phyloP scores from a whole-genome alignment of 2,329 filamentous ascomycete species.

The Chaetomium sp. region DNA sequence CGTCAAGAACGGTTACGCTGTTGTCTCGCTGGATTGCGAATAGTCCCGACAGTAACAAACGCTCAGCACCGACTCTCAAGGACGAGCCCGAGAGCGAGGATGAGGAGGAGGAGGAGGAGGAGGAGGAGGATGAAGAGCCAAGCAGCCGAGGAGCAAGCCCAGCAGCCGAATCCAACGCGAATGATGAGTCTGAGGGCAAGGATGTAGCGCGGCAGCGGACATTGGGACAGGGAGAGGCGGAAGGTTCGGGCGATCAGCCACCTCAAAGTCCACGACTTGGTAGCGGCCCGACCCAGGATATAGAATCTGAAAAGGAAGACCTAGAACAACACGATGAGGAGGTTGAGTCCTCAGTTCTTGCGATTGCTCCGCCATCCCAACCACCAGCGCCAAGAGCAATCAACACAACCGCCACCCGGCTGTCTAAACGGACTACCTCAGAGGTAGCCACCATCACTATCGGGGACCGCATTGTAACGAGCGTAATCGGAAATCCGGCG shows the following conservation, averaged over 20 bases:
- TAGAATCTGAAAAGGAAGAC: slow-evolving; percentile 14
- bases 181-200: no score
- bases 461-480: slow-evolving; percentile 59
- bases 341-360: slow-evolving; percentile 12
- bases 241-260: no score
- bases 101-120: neutral
- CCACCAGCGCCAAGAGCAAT: slow-evolving; percentile 25
- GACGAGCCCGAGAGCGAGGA: neutral
- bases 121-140: no score
- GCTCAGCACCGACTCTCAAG: neutral
- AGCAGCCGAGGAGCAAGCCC: no score
- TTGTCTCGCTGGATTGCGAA: slow-evolving; percentile 41
- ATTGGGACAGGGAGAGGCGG: no score
- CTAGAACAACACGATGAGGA: slow-evolving; percentile 3
- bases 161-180: no score
- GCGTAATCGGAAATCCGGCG: slow-evolving; percentile 53
- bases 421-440: slow-evolving; percentile 50
- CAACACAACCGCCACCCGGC: slow-evolving; percentile 17
- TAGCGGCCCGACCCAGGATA: neutral
- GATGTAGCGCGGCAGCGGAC: no score
- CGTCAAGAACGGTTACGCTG: slow-evolving; percentile 28
- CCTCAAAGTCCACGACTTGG: no score
- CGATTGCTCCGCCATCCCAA: slow-evolving; percentile 29
- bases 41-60: slow-evolving; percentile 27
- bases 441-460: slow-evolving; percentile 71